These are phyloP conservation scores for Sambucus nigra DNA, from an alignment of 129 eudicot genomes.

Conservation along the genomic window DNA sequence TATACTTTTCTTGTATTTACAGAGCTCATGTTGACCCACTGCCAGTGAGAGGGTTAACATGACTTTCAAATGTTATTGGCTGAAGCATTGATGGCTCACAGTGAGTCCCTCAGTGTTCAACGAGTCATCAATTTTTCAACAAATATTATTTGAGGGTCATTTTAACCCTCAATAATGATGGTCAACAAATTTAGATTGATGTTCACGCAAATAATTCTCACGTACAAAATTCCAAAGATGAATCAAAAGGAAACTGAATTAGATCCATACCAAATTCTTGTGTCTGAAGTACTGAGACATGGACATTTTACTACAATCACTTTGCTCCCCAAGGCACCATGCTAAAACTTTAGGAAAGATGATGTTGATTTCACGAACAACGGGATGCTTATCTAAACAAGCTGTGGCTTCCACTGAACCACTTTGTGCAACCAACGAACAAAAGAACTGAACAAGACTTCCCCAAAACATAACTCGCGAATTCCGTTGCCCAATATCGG, in stretches of 20 bases:
- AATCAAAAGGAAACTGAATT: neutral
- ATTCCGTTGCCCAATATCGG: neutral
- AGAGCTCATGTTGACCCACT: too few relatives aligned
- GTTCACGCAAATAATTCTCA: too few relatives aligned
- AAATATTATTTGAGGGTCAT: too few relatives aligned
- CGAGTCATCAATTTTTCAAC: too few relatives aligned
- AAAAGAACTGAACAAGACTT: conserved; percentile 51
- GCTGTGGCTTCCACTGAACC: conserved; percentile 15
- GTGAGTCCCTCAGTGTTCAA: too few relatives aligned
- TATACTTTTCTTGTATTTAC: too few relatives aligned
- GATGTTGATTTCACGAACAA: conserved; percentile 24
- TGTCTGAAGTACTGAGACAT: conserved; percentile 45
- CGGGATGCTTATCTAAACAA: conserved; percentile 11
- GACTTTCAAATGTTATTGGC: too few relatives aligned
- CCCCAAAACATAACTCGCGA: conserved; percentile 35
- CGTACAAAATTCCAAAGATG: too few relatives aligned
- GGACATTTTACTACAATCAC: conserved; percentile 1
- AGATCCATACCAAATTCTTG: conserved; percentile 59
- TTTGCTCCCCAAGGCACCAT: conserved; percentile 38
- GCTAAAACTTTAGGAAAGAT: conserved; percentile 41
- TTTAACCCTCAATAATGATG: too few relatives aligned
- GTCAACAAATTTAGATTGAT: too few relatives aligned
- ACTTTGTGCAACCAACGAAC: conserved; percentile 39
- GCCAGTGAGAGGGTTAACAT: too few relatives aligned
- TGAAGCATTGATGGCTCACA: too few relatives aligned